Evolutionary conservation across 495 filamentous ascomycete species (phyloP), one percentile per base, ranked within the genome.

Genomic region (Hyaloscypha variabilis): DNA sequence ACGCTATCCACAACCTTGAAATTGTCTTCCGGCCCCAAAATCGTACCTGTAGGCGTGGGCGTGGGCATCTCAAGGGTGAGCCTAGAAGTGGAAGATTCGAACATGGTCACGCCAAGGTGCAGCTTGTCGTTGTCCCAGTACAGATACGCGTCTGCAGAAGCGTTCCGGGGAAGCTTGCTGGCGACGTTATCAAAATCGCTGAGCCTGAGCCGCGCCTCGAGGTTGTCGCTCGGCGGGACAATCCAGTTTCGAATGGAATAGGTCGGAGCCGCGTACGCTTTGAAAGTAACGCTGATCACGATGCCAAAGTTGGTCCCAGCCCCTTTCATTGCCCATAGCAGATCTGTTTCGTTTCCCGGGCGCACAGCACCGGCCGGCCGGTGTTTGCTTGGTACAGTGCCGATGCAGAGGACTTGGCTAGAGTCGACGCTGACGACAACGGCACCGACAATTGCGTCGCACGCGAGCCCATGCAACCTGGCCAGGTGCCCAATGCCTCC

Each of bases 221-320:
- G 23, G 26, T 69, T 65, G 65, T 83, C 72, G 58, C 68, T 75
- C 50, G 84, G 65, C 34, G 83, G 79, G 65, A 84, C 6, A 68
- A 80, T 58, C 84, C 84, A 87, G 62, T 81, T 83, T 64, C 77
- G 80, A 73, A 73, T 72, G 24, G 36, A 74, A 70, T 81, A 83
- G 5, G 64, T 80, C 58, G 73, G 76, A 73, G 81, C 79, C 29
- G 65, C 21, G 68, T 66, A 84, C 50, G 83, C 71, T 69, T 79
- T 83, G 75, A 90, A 87, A 66, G 73, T 77, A 14, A 88, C 78
- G 66, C 82, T 86, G 69, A 87, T 39, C n/a, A 88, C 79, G 57
- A 90, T 85, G 63, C 86, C 83, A 74, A 88, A 82, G 70, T 88
- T 88, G 49, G 84, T 85, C 3, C 85, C 87, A 25, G 85, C 86